Evolutionary conservation across 805 yeast species (phyloP), one percentile per base, ranked within the genome.

Genomic region (Pichia exigua): DNA sequence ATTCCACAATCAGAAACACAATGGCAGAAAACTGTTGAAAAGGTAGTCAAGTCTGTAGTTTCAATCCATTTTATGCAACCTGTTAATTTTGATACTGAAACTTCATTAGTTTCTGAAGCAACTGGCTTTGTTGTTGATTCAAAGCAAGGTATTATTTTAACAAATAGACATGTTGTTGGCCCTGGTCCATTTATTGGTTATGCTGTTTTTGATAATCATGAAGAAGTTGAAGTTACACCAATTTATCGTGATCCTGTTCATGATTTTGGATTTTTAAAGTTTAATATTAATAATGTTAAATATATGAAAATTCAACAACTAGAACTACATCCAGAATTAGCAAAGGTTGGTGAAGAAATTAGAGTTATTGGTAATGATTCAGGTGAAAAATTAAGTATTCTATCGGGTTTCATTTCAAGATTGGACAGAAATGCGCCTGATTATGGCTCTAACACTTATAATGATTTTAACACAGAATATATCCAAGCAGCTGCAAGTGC

Each of bases 401-500:
- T 90, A 59, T 79, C 96, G 1, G 97, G 97, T 35, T 88, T 90
- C 66, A 85, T 85, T 39, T 78, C 83, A 20, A 79, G 97, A 65
- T 69, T 89, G 53, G 97, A 90, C 69, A 81, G 97, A 73, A 90
- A 90, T 65, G 95, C 97, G 7, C 97, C 97, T 2, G 95, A 87
- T 57, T 91, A 91, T 62, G 97, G 97, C 46, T 82, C 81, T 27
- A 72, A 86, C 63, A 83, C 95, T 17, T 91, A 90, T 67, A 89
- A 87, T 64, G 97, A 90, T 72, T 90, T 89, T 75, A 89, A 90
- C 65, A 89, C 96, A 1, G 96, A 87, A 66, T 90, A 90, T 68
- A 87, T 90, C 51, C 96, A 90, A 69, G 97, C 97, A 1, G 97
- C 97, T 9, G 97, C 97, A 1, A 80, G 90, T 54, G 96, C 97